Conservation (phyloP, 1,284 basidiomycete genomes). For the Pyrrhoderma noxium region DNA sequence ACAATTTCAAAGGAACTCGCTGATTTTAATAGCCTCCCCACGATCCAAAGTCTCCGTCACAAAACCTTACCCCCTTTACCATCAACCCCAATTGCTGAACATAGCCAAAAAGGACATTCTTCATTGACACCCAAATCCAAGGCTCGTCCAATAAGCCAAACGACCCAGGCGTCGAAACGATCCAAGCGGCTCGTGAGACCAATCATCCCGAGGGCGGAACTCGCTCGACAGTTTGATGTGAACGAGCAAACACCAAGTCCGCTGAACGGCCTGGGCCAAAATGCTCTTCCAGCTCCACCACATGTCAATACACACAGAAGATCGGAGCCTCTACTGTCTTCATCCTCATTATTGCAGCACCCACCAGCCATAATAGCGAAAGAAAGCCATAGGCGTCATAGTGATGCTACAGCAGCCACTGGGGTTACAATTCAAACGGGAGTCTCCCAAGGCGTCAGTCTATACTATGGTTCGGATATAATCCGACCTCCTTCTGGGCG, state of each 20-base stretch:
- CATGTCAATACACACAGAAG: not conserved
- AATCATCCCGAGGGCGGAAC: conserved; percentile 14
- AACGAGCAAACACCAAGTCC: conserved; percentile 3
- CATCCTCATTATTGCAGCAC: not conserved
- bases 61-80: not conserved
- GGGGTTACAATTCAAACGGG: conserved; percentile 1
- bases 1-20: not conserved
- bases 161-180: not conserved
- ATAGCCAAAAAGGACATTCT: not conserved
- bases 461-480: conserved; percentile 29
- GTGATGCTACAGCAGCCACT: not conserved
- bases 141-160: not conserved
- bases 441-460: conserved; percentile 9
- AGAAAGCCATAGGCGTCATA: not conserved
- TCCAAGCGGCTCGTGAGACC: conserved; percentile 4
- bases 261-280: not conserved
- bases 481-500: conserved; percentile 21
- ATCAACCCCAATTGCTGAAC: not conserved
- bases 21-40: too few species aligned
- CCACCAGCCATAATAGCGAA: not conserved
- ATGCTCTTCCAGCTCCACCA: not conserved
- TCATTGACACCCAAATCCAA: conserved; percentile 2
- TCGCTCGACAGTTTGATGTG: conserved; percentile 11
- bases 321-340: not conserved
- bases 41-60: too few species aligned